Base-by-base conservation (phyloP, 1,284 basidiomycete genomes). In the Retiboletus flavoniger region DNA sequence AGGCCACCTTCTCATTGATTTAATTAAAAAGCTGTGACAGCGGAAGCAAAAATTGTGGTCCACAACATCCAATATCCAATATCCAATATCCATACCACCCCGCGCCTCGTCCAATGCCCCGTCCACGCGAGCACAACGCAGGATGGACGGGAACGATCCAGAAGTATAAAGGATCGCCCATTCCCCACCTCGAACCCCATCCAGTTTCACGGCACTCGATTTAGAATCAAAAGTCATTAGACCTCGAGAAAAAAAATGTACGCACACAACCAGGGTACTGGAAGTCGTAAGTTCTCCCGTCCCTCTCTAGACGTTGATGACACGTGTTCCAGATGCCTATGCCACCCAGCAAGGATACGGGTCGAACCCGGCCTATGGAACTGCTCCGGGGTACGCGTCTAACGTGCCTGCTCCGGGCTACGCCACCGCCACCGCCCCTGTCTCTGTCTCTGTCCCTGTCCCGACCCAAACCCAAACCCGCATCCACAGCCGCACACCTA, bases 161-260 rank as follows among this genome's bases (percentile, higher is more conserved):
- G 42, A n/a, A 11, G 29, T 63, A 60, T 63, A 64, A 60, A 61
- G 21, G 26, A 17, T 13, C 14, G 7, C 4, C 3, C 4, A 2
- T 11, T 29, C 35, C 24, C 35, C 11, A 14, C 21, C 17, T 29
- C 10, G 19, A 17, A 7, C 16, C 24, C 17, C 51, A 19, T 43
- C 34, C 8, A 14, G 28, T 21, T 9, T 9, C 32, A 34, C 34
- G 38, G 11, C 10, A 24, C 6, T 32, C 14, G 31, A 24, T 34
- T 36, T 34, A 29, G 28, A 17, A 31, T 43, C 44, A 34, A 47
- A 24, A 5, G 1, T 14, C 19, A 17, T 13, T 8, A 14, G 1
- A 19, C n/a, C 19, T 32, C 35, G 6, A 56, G 36, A 44, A 38
- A 29, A 45, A 38, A 31, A 45, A 16, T 63, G 58, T 36, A 61